Conservation (phyloP, 2,329 filamentous ascomycete genomes). For the Arthroderma sp. region DNA sequence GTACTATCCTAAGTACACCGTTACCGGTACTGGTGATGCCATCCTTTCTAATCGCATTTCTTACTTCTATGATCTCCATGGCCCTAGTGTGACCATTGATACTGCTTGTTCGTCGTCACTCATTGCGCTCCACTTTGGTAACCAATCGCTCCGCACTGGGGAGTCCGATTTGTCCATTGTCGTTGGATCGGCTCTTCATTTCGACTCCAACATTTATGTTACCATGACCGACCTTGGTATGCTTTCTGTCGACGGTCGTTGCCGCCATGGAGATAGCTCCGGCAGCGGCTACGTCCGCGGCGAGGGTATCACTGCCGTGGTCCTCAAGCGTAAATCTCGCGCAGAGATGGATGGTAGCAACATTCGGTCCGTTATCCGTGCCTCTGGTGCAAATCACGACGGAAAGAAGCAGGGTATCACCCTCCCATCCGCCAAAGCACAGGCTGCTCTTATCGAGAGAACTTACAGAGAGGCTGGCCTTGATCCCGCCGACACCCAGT, state of each 20-base stretch:
- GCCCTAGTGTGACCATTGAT: slow-evolving; percentile 18
- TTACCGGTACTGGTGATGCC: slow-evolving; percentile 16
- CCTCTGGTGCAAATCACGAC: slow-evolving; percentile 12
- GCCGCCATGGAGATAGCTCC: slow-evolving; percentile 66
- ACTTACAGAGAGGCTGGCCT: slow-evolving; percentile 17
- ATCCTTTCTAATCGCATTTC: slow-evolving; percentile 22
- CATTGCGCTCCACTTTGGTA: slow-evolving; percentile 15
- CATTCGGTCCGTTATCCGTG: slow-evolving; percentile 32
- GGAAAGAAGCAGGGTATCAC: slow-evolving; percentile 26
- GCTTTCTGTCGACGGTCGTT: slow-evolving; percentile 39
- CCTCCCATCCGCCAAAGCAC: slow-evolving; percentile 22
- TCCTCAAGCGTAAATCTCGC: slow-evolving; percentile 68
- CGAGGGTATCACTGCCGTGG: slow-evolving; percentile 59
- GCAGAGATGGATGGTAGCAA: slow-evolving; percentile 44
- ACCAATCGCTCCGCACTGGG: slow-evolving; percentile 13
- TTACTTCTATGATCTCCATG: slow-evolving; percentile 17
- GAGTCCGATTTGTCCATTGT: slow-evolving; percentile 10
- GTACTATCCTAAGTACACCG: slow-evolving; percentile 14
- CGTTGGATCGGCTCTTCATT: slow-evolving; percentile 7
- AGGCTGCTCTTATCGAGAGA: slow-evolving; percentile 20
- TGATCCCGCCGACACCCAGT: slow-evolving; percentile 17
- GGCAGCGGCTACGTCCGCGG: slow-evolving; percentile 75
- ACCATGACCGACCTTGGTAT: slow-evolving; percentile 7
- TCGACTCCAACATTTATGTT: slow-evolving; percentile 10
- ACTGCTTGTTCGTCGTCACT: slow-evolving; percentile 19